These are phyloP conservation scores for Boletus subcaerulescens DNA, from an alignment of 768 basidiomycete species.

Conservation along the genomic window DNA sequence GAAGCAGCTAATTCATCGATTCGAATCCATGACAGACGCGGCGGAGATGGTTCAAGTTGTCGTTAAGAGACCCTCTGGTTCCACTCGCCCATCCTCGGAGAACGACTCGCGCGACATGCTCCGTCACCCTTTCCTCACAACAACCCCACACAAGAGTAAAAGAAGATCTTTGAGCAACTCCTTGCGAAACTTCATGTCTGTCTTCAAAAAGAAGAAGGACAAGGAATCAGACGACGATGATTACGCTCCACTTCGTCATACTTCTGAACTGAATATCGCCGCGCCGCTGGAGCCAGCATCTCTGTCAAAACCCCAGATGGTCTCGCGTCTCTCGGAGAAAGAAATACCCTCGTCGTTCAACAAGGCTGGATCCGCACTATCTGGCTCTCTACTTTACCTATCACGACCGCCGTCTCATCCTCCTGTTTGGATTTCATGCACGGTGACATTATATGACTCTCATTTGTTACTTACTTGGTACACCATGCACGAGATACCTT, in stretches of 20 bases:
- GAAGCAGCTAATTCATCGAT: constrained; percentile 52
- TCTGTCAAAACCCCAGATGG: background rate
- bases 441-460: constrained; percentile 33
- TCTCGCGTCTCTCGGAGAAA: background rate
- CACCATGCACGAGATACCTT: constrained; percentile 39
- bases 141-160: constrained; percentile 39
- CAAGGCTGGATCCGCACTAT: background rate
- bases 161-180: constrained; percentile 57
- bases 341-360: background rate
- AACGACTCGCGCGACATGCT: constrained; percentile 9
- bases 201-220: constrained; percentile 50
- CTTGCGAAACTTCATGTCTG: constrained; percentile 58
- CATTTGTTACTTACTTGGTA: constrained; percentile 50
- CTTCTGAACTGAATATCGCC: constrained; percentile 5
- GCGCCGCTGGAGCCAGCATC: background rate
- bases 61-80: constrained; percentile 4
- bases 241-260: background rate
- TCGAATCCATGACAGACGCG: constrained; percentile 42
- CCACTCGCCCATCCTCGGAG: constrained; percentile 16
- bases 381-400: constrained; percentile 47
- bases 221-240: constrained; percentile 30
- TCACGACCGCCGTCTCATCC: constrained; percentile 31
- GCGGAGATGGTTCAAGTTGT: constrained; percentile 8
- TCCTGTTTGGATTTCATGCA: constrained; percentile 52
- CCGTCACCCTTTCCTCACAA: constrained; percentile 17